phyloP scores from a whole-genome alignment of 1,139 yeast genomes.

The Torulaspora globosa region DNA sequence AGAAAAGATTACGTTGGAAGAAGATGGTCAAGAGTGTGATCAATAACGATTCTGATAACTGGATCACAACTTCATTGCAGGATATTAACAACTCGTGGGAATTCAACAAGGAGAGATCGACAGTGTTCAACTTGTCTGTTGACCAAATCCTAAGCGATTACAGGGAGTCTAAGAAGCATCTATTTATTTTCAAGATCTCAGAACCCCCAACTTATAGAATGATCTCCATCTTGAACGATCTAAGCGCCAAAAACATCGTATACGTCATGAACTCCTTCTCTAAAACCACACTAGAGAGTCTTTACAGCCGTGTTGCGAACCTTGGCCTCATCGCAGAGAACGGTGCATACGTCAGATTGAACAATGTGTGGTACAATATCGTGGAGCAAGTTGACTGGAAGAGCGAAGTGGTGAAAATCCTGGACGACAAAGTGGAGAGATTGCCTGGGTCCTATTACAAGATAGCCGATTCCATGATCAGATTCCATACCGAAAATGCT shows the following conservation, averaged over 20 bases:
- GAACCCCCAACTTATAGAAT: conserved; percentile 50
- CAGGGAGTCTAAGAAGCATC: conserved; percentile 40
- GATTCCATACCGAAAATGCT: conserved; percentile 67
- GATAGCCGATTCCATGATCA: conserved; percentile 68
- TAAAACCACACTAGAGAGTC: conserved; percentile 58
- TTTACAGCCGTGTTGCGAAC: conserved; percentile 62
- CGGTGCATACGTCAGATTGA: conserved; percentile 65
- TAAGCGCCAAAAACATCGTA: conserved; percentile 57
- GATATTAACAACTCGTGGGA: conserved; percentile 60
- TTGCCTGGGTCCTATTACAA: conserved; percentile 74
- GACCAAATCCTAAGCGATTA: conserved; percentile 40
- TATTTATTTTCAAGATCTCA: conserved; percentile 53
- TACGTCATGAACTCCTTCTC: conserved; percentile 67
- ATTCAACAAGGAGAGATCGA: conserved; percentile 46
- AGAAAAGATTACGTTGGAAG: conserved; percentile 60
- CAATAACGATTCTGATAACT: conserved; percentile 65
- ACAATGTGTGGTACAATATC: conserved; percentile 59
- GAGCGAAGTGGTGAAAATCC: conserved; percentile 61
- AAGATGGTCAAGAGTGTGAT: conserved; percentile 54
- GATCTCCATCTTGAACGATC: conserved; percentile 46
- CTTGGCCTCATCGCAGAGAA: conserved; percentile 86
- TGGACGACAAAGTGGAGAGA: conserved; percentile 68
- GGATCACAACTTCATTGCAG: conserved; percentile 62
- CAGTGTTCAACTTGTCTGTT: conserved; percentile 41
- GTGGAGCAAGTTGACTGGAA: conserved; percentile 49